Percentiles rank a stretch among this genome's conserved stretches.
These are phyloP conservation scores for Raphanus raphanistrum DNA, from an alignment of 345 rosid genomes.

Conservation along the genomic window DNA sequence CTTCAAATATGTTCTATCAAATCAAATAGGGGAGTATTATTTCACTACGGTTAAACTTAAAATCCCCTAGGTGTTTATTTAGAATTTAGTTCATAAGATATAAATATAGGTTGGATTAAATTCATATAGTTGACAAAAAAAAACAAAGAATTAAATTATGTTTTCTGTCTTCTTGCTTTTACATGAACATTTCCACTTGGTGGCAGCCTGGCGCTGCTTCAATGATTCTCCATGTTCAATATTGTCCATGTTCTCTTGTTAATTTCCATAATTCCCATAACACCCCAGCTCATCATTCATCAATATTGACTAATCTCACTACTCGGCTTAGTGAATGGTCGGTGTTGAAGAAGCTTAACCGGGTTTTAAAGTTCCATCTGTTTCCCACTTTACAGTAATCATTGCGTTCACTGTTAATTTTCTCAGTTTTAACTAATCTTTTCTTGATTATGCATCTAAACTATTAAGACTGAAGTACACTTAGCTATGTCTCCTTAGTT, in stretches of 20 bases:
- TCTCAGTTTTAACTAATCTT: background rate
- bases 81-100: too few species aligned
- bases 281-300: constrained; percentile 21
- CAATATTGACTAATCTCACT: background rate
- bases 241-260: constrained; percentile 34
- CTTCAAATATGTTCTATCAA: too few species aligned
- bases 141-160: constrained; percentile 19
- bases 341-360: background rate
- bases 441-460: too few species aligned
- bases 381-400: constrained; percentile 3
- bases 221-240: constrained; percentile 33
- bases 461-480: too few species aligned
- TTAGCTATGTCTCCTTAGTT: too few species aligned
- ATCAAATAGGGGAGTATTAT: too few species aligned
- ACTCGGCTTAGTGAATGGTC: constrained; percentile 7
- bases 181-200: constrained; percentile 33
- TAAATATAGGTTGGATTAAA: background rate
- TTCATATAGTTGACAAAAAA: background rate
- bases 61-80: too few species aligned
- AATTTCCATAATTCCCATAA: background rate
- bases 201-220: constrained; percentile 62
- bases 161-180: constrained; percentile 15
- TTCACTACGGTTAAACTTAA: too few species aligned
- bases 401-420: constrained; percentile 7
- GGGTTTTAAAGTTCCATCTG: background rate